phyloP scores from a whole-genome alignment of 2,329 filamentous ascomycete genomes.

The Penicillium sclerotiorum region DNA sequence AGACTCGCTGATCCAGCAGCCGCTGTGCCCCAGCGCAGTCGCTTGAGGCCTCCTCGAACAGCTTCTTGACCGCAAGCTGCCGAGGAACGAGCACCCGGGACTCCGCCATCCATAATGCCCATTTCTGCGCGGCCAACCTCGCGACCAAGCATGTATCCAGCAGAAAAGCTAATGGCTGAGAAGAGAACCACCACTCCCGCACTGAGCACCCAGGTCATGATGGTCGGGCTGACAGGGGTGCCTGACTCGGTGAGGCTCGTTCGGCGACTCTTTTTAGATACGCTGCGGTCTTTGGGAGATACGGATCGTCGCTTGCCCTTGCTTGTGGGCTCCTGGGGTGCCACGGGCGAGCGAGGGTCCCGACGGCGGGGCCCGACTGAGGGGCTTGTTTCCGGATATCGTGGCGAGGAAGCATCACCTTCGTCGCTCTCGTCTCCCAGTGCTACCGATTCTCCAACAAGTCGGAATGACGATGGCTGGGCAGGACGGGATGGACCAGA shows the following conservation, averaged over 20 bases:
- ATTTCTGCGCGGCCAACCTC: conserved; percentile 60
- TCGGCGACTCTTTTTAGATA: conserved; percentile 39
- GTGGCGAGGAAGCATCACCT: conserved; percentile 19
- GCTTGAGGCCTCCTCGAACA: conserved; percentile 46
- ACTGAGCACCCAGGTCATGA: conserved; percentile 67
- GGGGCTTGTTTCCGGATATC: conserved; percentile 20
- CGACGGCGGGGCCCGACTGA: conserved; percentile 27
- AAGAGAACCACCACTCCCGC: conserved; percentile 67
- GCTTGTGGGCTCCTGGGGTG: conserved; percentile 13
- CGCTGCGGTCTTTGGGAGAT: conserved; percentile 43
- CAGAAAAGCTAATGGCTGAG: conserved; percentile 66
- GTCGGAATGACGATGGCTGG: conserved; percentile 57
- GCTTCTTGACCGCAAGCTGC: conserved; percentile 49
- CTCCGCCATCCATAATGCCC: conserved; percentile 30
- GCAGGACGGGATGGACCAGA: conserved; percentile 28
- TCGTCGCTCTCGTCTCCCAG: conserved; percentile 47
- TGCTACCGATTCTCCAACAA: conserved; percentile 63
- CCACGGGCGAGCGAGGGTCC: conserved; percentile 24
- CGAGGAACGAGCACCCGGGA: conserved; percentile 35
- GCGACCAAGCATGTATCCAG: conserved; percentile 64
- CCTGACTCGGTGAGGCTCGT: conserved; percentile 33
- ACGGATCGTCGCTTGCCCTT: conserved; percentile 37
- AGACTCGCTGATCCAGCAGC: conserved; percentile 41
- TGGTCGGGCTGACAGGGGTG: conserved; percentile 56
- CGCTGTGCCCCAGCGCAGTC: conserved; percentile 46